phyloP scores from a whole-genome alignment of 495 filamentous ascomycete species.

The Xanthoparmelia taractica region DNA sequence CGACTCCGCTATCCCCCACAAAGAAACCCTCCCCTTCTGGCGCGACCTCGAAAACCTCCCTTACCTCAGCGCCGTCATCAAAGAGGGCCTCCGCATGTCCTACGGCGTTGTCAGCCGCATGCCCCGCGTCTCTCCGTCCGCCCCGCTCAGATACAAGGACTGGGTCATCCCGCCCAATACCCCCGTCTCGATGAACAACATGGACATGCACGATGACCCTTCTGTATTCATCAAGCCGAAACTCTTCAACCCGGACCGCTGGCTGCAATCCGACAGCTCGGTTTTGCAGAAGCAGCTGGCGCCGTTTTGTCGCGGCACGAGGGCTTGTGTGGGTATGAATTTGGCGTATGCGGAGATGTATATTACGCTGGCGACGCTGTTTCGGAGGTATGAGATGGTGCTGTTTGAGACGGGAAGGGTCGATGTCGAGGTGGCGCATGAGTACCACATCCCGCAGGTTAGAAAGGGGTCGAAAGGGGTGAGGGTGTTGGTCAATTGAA shows the following conservation, averaged over 20 bases:
- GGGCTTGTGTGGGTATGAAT: constrained; percentile 19
- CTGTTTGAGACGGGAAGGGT: constrained; percentile 25
- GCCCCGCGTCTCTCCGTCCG: constrained; percentile 35
- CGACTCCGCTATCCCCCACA: constrained; percentile 26
- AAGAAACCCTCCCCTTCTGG: constrained; percentile 20
- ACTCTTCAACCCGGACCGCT: constrained; percentile 17
- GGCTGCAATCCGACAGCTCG: constrained; percentile 6
- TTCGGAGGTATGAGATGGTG: constrained; percentile 18
- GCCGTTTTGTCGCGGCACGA: constrained; percentile 9
- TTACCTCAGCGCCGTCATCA: constrained; percentile 51
- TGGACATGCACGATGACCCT: constrained; percentile 30
- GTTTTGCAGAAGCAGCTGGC: constrained; percentile 5
- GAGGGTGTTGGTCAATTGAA: constrained; percentile 2
- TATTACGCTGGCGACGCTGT: constrained; percentile 17
- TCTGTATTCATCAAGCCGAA: constrained; percentile 10
- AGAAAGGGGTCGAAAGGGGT: constrained; percentile 27
- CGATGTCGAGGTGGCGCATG: constrained; percentile 18
- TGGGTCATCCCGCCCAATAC: constrained; percentile 17
- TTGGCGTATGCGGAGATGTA: constrained; percentile 15
- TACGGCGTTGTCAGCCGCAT: constrained; percentile 23
- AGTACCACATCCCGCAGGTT: constrained; percentile 25
- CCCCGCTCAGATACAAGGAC: constrained; percentile 22
- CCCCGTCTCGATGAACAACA: constrained; percentile 31
- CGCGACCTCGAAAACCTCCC: constrained; percentile 40
- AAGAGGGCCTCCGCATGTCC: constrained; percentile 38